Evolutionary conservation across 2,329 filamentous ascomycete genomes (phyloP), one percentile per base, ranked within the genome.

Genomic region (Oidium heveae): DNA sequence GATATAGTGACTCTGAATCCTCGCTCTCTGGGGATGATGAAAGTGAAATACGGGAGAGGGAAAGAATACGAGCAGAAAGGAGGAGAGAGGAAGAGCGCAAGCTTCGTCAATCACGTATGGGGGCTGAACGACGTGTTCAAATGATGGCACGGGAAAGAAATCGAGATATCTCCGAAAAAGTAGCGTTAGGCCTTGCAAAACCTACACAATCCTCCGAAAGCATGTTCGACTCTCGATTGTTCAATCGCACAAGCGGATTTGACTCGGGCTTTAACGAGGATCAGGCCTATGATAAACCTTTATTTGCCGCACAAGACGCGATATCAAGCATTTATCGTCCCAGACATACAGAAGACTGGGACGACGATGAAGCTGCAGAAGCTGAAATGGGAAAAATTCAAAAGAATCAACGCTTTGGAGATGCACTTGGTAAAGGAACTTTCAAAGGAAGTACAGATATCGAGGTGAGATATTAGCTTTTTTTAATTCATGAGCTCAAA

Each of bases 141-240:
- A 82, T 93, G 69, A 83, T 96, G 75, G 89, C 89, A 0, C 79
- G 88, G 24, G 89, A 96, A 67, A 89, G 96, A 66, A 88, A 94
- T 66, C 85, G 91, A 61, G 91, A 98, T 67, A 94, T 98, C 52
- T 91, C 85, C 1, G 91, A 98, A 66, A 96, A 95, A 71, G 85
- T 98, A 36, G 91, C 91, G 1, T 75, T 98, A 6, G 91, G 91
- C 3, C 70, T 96, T 52, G 91, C 91, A 6, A 98, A 96, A 68
- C 91, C 91, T 2, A 95, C 91, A 4, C 84, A 91, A 65, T 84
- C 81, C 53, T 82, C 82, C 55, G 91, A 98, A 67, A 81, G 84
- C 24, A 96, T 96, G 91, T 98, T 93, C 70, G 91, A 98, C 69
- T 93, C 87, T 1, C 76, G 91, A 43, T 70, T 98, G 33, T 98